Evolutionary conservation across 1,284 basidiomycete genomes (phyloP).

Genomic region (Fomitopsis pinicola): DNA sequence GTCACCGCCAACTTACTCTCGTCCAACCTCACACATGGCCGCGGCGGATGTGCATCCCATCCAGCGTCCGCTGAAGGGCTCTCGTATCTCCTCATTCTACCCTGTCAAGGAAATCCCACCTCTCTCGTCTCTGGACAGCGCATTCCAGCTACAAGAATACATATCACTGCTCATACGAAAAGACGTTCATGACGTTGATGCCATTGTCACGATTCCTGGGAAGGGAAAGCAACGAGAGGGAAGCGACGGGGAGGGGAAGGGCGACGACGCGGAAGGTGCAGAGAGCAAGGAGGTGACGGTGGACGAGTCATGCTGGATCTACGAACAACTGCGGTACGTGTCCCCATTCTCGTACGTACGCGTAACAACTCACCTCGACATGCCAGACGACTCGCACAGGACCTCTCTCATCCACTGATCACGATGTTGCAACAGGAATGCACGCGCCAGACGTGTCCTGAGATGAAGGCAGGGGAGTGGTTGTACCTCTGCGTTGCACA

Average conservation of each 20-base stretch:
- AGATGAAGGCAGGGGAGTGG: slow-evolving; percentile 99
- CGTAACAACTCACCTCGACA: background rate
- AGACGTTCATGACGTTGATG: slow-evolving; percentile 85
- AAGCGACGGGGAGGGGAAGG: slow-evolving; percentile 22
- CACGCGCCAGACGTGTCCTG: slow-evolving; percentile 78
- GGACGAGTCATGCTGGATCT: slow-evolving; percentile 89
- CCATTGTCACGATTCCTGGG: slow-evolving; percentile 76
- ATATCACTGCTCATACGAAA: slow-evolving; percentile 82
- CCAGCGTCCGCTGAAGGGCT: slow-evolving; percentile 67
- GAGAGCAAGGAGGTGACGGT: slow-evolving; percentile 50
- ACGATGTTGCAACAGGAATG: slow-evolving; percentile 85
- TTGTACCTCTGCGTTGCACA: slow-evolving; percentile 95
- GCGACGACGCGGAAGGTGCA: slow-evolving; percentile 35
- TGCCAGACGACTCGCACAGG: slow-evolving; percentile 83
- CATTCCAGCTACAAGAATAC: slow-evolving; percentile 95
- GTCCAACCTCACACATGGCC: background rate
- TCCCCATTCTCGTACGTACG: slow-evolving; percentile 4
- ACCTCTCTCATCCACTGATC: slow-evolving; percentile 87
- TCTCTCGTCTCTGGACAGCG: slow-evolving; percentile 75
- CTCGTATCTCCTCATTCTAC: slow-evolving; percentile 74
- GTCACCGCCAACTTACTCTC: background rate
- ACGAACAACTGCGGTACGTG: slow-evolving; percentile 84
- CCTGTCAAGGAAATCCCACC: slow-evolving; percentile 65
- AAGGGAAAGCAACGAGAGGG: slow-evolving; percentile 15
- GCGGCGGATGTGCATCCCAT: slow-evolving; percentile 24